phyloP scores from a whole-genome alignment of 2,329 filamentous ascomycete species.

The Diaporthe eres region DNA sequence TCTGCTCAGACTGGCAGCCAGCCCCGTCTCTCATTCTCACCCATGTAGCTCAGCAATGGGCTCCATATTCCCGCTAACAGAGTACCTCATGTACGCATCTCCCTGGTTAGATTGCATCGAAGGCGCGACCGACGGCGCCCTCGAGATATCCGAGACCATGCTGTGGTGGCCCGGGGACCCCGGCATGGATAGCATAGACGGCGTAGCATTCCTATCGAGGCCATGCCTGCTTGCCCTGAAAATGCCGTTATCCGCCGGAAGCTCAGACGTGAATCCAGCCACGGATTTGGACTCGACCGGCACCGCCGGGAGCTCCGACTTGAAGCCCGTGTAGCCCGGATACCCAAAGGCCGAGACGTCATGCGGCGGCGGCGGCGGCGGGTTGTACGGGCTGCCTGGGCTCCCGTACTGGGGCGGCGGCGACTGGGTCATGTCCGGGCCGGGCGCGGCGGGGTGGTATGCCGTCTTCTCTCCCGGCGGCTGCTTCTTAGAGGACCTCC shows the following conservation, averaged over 20 bases:
- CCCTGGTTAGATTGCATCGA: neutral
- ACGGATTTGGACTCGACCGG: neutral
- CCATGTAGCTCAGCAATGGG: constrained; percentile 26
- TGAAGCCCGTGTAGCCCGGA: constrained; percentile 6
- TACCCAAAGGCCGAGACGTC: neutral
- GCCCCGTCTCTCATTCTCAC: neutral
- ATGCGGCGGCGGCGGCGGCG: neutral
- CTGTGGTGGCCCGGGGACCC: constrained; percentile 8
- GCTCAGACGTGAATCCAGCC: constrained; percentile 5
- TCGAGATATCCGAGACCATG: constrained; percentile 28
- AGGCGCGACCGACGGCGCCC: constrained; percentile 9
- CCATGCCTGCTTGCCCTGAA: neutral
- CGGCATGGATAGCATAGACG: constrained; percentile 22
- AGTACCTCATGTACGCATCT: neutral
- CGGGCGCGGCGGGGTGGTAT: constrained; percentile 14
- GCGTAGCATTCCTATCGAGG: constrained; percentile 8
- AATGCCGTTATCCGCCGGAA: neutral
- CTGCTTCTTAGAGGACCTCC: neutral
- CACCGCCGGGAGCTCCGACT: constrained; percentile 20
- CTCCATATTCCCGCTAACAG: neutral
- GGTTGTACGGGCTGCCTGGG: neutral
- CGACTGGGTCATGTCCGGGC: constrained; percentile 3
- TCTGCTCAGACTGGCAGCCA: neutral
- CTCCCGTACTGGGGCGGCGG: constrained; percentile 17
- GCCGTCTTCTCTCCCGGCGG: neutral